Evolutionary conservation across 225 moss, liverwort and hornwort species (phyloP).

Genomic region (Physcomitrium patens): DNA sequence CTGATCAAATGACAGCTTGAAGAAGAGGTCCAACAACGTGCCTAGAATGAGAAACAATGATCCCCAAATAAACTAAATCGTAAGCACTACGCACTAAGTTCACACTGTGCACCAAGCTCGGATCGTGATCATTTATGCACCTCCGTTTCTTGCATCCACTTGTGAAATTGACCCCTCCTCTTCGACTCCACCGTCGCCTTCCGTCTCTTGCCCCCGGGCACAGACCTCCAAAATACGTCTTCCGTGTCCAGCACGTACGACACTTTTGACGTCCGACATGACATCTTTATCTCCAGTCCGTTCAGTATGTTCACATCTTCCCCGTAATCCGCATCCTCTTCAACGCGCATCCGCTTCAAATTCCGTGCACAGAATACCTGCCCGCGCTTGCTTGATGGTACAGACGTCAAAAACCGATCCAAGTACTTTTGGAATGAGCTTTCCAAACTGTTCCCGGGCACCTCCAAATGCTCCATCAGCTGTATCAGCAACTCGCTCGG

Average conservation of each 20-base stretch:
- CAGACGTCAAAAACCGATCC: conserved; percentile 51
- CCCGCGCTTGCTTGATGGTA: conserved; percentile 33
- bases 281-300: conserved; percentile 74
- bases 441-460: conserved; percentile 54
- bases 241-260: conserved; percentile 71
- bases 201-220: too few relatives aligned
- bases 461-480: conserved; percentile 52
- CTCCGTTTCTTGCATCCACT: too few relatives aligned
- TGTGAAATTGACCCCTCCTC: too few relatives aligned
- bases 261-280: conserved; percentile 63
- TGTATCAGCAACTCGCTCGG: conserved; percentile 58
- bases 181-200: not conserved
- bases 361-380: conserved; percentile 57
- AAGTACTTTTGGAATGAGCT: conserved; percentile 53
- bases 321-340: conserved; percentile 45
- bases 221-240: conserved; percentile 50
- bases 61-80: too few relatives aligned
- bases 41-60: too few relatives aligned
- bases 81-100: too few relatives aligned
- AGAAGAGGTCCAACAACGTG: too few relatives aligned
- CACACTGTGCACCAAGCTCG: too few relatives aligned
- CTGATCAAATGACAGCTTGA: too few relatives aligned
- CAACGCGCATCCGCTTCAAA: conserved; percentile 37
- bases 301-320: conserved; percentile 53
- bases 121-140: too few relatives aligned